phyloP scores from a whole-genome alignment of 2,329 filamentous ascomycete genomes.

The Elsinoe australis region DNA sequence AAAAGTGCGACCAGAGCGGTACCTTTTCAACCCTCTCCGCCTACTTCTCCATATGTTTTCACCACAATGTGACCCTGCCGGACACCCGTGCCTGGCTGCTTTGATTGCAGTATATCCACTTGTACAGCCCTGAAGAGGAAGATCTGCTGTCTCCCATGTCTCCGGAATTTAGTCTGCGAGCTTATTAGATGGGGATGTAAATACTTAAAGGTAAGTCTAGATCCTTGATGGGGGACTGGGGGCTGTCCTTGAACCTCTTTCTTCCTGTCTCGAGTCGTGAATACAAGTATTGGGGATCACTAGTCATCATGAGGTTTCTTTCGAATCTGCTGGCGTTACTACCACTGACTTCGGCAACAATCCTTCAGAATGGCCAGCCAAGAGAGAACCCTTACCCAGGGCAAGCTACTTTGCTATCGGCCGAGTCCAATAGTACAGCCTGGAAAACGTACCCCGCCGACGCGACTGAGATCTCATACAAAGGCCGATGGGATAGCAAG shows the following conservation, averaged over 20 bases:
- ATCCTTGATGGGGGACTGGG: too few relatives aligned
- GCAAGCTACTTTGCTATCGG: slow-evolving; percentile 30
- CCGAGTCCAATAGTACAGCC: slow-evolving; percentile 27
- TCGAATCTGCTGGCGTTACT: neutral
- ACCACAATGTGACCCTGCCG: slow-evolving; percentile 1
- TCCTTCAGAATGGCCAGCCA: slow-evolving; percentile 39
- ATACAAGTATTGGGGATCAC: too few relatives aligned
- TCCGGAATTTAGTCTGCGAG: neutral
- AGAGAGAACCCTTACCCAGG: slow-evolving; percentile 34
- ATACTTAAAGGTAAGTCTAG: too few relatives aligned
- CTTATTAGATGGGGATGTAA: neutral
- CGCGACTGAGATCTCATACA: slow-evolving; percentile 51
- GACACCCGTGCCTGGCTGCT: slow-evolving; percentile 3
- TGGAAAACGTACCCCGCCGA: slow-evolving; percentile 47
- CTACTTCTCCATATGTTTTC: neutral
- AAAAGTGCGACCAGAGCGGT: slow-evolving; percentile 3
- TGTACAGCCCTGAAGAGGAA: too few relatives aligned
- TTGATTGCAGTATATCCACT: slow-evolving; percentile 2
- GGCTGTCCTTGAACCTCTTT: too few relatives aligned
- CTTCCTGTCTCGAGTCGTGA: too few relatives aligned
- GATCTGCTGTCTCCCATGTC: slow-evolving; percentile 7
- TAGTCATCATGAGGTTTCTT: neutral
- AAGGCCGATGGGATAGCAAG: slow-evolving; percentile 55
- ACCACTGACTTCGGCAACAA: slow-evolving; percentile 29
- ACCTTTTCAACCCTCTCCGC: neutral